These are phyloP conservation scores for Parasarocladium wereldwijsianum DNA, from an alignment of 2,329 filamentous ascomycete genomes.

Conservation along the genomic window DNA sequence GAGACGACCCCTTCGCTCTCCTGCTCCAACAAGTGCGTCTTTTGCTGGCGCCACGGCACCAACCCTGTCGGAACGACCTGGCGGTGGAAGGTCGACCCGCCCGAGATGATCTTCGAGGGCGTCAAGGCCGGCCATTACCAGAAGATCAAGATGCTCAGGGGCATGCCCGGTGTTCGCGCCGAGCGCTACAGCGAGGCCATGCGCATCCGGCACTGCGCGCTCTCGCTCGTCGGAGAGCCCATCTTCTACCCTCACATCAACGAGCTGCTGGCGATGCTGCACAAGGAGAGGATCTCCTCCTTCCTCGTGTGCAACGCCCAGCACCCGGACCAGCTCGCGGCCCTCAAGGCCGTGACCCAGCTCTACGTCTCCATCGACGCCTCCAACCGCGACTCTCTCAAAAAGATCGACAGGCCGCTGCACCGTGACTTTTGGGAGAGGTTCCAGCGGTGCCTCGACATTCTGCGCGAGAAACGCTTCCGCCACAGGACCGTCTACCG, in stretches of 20 bases:
- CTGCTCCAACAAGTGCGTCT: conserved; percentile 97
- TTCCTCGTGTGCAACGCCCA: conserved; percentile 97
- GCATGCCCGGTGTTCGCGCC: conserved; percentile 80
- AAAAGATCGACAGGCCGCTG: conserved; percentile 79
- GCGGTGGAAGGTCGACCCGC: conserved; percentile 90
- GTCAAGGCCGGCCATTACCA: conserved; percentile 88
- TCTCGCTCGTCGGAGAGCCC: conserved; percentile 89
- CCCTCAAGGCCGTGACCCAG: conserved; percentile 77
- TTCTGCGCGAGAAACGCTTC: conserved; percentile 69
- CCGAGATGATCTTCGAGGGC: conserved; percentile 76
- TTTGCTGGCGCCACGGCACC: conserved; percentile 96
- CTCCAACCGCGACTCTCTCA: conserved; percentile 73
- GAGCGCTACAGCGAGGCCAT: conserved; percentile 89
- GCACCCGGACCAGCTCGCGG: conserved; percentile 78
- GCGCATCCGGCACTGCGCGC: conserved; percentile 82
- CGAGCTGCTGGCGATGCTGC: conserved; percentile 71
- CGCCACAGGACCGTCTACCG: conserved; percentile 88
- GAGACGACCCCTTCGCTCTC: conserved; percentile 91
- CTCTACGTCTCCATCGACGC: conserved; percentile 95
- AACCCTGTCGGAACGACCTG: conserved; percentile 94
- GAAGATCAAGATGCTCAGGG: conserved; percentile 95
- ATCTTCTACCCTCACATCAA: conserved; percentile 99
- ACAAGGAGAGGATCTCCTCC: conserved; percentile 74
- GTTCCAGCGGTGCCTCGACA: conserved; percentile 81
- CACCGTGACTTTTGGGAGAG: conserved; percentile 97